A percentile compares a stretch with the other conserved stretches of the same genome.
These are phyloP conservation scores for Pythium brachiatum DNA, from an alignment of 352 stramenopile species.

Conservation along the genomic window DNA sequence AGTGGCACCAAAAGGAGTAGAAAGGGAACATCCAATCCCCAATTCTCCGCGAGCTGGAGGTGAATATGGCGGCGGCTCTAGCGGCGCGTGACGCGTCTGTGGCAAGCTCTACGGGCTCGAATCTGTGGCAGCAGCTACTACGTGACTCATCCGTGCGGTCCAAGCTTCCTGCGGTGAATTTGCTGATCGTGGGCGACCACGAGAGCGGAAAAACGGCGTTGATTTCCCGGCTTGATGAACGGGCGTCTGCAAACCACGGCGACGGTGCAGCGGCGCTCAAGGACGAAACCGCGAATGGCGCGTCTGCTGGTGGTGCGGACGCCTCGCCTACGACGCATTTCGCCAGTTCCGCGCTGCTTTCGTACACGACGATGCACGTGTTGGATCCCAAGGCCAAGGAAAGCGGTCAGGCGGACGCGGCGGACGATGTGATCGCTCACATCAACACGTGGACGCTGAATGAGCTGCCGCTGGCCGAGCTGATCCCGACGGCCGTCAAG, in stretches of 20 bases:
- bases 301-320: constrained; percentile 13
- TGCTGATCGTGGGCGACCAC: constrained; percentile 69
- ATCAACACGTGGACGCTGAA: constrained; percentile 80
- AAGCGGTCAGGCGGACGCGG: constrained; percentile 33
- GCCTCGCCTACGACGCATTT: constrained; percentile 12
- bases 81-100: constrained; percentile 1
- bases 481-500: constrained; percentile 69
- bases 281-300: constrained; percentile 18
- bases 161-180: constrained; percentile 60
- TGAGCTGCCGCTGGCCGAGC: constrained; percentile 58
- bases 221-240: constrained; percentile 57
- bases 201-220: constrained; percentile 76
- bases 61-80: constrained; percentile 5
- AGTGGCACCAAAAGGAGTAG: neutral
- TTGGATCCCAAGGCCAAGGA: constrained; percentile 63
- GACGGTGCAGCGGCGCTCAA: constrained; percentile 1
- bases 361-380: constrained; percentile 64
- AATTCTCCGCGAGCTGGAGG: neutral
- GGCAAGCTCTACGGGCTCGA: constrained; percentile 18
- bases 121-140: constrained; percentile 85
- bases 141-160: constrained; percentile 75
- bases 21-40: neutral
- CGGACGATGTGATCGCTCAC: constrained; percentile 74
- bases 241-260: constrained; percentile 1
- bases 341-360: constrained; percentile 46